Evolutionary conservation across 495 filamentous ascomycete genomes (phyloP), one percentile per base, ranked within the genome.

Genomic region (Aspergillus leporis): DNA sequence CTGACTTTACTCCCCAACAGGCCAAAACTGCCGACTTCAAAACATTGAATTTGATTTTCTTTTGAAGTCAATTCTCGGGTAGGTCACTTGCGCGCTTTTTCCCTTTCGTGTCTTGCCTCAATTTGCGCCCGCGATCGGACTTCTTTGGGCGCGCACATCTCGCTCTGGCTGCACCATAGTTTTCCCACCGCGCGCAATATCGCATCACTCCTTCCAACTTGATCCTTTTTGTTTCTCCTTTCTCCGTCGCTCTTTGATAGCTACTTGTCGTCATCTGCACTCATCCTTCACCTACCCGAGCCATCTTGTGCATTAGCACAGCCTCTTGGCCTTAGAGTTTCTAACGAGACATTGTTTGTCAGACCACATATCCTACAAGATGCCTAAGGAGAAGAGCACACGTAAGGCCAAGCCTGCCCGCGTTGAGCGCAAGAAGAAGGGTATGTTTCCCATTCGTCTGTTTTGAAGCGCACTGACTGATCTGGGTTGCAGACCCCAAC

Each of bases 361-460:
- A 62, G 59, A 43, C 36, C 40, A 23, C 43, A 57, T 21, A 51
- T 19, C 30, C 73, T 80, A 6, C 1, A 87, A 60, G 61, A 93
- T 93, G 89, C 88, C 88, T 73, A 90, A 91, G 81, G 86, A 86
- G 61, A 86, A 86, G 76, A 74, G 79, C 50, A 83, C 81, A 62
- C 74, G 74, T 69, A 74, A 74, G 72, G 70, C 74, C 73, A 87
- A 86, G 77, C 66, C 72, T n/a, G 19, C 43, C 66, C 72, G 74
- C 58, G 72, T 72, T 59, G 72, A 76, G 63, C 88, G 90, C 81
- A 90, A 87, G 83, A 93, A 92, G 88, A 92, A 92, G 84, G 90
- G 90, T 91, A 79, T 65, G 84, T 60, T 47, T 7, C 19, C 43
- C 43, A 10, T 23, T 14, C 18, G 19, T 23, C 3, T 47, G 19